phyloP scores from a whole-genome alignment of 2,329 filamentous ascomycete genomes.

The Fusarium sp. region DNA sequence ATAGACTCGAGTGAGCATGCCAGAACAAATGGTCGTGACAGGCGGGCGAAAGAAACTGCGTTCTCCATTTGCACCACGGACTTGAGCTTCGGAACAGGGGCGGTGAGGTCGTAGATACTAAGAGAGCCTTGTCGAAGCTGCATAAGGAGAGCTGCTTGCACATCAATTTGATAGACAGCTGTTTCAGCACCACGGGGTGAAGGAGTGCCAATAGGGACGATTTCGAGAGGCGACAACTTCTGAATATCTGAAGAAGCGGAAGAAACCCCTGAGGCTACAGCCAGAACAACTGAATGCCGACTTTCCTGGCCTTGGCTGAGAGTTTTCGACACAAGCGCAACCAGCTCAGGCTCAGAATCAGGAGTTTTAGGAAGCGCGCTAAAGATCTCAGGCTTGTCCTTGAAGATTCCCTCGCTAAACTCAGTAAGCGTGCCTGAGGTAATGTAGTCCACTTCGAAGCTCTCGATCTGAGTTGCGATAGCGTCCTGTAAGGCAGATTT shows the following conservation, averaged over 20 bases:
- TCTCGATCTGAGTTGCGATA: slow-evolving; percentile 50
- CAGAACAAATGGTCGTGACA: slow-evolving; percentile 76
- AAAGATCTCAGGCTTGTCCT: slow-evolving; percentile 65
- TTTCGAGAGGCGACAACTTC: slow-evolving; percentile 57
- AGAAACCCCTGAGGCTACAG: slow-evolving; percentile 47
- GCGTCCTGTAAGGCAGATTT: slow-evolving; percentile 54
- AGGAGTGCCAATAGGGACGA: slow-evolving; percentile 54
- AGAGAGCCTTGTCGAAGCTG: slow-evolving; percentile 68
- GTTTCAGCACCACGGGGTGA: slow-evolving; percentile 28
- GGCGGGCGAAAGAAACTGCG: slow-evolving; percentile 72
- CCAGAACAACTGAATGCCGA: slow-evolving; percentile 53
- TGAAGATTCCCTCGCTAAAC: slow-evolving; percentile 67
- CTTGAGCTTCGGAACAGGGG: slow-evolving; percentile 71
- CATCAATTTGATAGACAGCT: slow-evolving; percentile 68
- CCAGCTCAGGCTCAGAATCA: slow-evolving; percentile 63
- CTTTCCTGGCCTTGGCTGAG: slow-evolving; percentile 49
- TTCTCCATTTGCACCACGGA: slow-evolving; percentile 66
- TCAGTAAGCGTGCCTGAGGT: slow-evolving; percentile 62
- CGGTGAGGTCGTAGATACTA: slow-evolving; percentile 73
- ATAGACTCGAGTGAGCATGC: slow-evolving; percentile 69
- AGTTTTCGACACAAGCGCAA: slow-evolving; percentile 64
- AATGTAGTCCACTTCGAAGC: slow-evolving; percentile 64
- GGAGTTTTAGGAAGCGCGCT: slow-evolving; percentile 64
- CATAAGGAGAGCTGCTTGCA: slow-evolving; percentile 73
- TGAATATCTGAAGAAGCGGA: slow-evolving; percentile 50